These are phyloP conservation scores for Erysiphe neolycopersici DNA, from an alignment of 2,329 filamentous ascomycete species.

Conservation along the genomic window DNA sequence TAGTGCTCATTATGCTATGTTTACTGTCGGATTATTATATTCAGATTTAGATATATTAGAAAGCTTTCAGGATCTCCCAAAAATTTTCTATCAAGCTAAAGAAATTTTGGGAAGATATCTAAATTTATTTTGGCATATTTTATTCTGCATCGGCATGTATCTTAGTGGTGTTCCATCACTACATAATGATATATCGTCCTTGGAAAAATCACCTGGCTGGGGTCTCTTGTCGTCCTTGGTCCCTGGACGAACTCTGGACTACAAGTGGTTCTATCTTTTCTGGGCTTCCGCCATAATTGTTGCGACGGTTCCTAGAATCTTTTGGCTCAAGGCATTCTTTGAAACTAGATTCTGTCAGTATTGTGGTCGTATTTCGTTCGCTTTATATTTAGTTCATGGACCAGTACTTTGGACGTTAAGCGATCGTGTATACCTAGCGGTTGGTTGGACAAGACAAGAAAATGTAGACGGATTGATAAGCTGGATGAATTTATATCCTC, in stretches of 20 bases:
- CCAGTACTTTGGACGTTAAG: slow-evolving; percentile 31
- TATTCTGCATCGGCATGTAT: slow-evolving; percentile 25
- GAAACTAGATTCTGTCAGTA: slow-evolving; percentile 32
- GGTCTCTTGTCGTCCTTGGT: slow-evolving; percentile 23
- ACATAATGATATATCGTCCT: slow-evolving; percentile 20
- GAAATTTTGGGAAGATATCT: slow-evolving; percentile 17
- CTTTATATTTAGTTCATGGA: slow-evolving; percentile 37
- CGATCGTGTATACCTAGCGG: slow-evolving; percentile 34
- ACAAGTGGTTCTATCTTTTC: slow-evolving; percentile 43
- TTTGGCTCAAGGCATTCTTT: slow-evolving; percentile 31
- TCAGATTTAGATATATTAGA: slow-evolving; percentile 32
- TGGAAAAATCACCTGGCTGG: slow-evolving; percentile 26
- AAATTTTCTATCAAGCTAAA: slow-evolving; percentile 18
- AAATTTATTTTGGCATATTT: slow-evolving; percentile 22
- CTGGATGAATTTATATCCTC: slow-evolving; percentile 35
- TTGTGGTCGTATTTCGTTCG: slow-evolving; percentile 33
- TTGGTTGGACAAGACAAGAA: slow-evolving; percentile 24
- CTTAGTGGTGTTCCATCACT: slow-evolving; percentile 33
- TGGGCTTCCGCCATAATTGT: slow-evolving; percentile 33
- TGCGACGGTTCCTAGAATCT: slow-evolving; percentile 26
- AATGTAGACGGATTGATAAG: slow-evolving; percentile 20
- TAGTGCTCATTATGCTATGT: slow-evolving; percentile 33
- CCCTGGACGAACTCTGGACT: slow-evolving; percentile 36
- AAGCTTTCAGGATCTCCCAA: slow-evolving; percentile 22
- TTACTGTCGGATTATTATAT: slow-evolving; percentile 32